Conservation (phyloP, 78 protist species). For the Cavenderia fasciculata region DNA sequence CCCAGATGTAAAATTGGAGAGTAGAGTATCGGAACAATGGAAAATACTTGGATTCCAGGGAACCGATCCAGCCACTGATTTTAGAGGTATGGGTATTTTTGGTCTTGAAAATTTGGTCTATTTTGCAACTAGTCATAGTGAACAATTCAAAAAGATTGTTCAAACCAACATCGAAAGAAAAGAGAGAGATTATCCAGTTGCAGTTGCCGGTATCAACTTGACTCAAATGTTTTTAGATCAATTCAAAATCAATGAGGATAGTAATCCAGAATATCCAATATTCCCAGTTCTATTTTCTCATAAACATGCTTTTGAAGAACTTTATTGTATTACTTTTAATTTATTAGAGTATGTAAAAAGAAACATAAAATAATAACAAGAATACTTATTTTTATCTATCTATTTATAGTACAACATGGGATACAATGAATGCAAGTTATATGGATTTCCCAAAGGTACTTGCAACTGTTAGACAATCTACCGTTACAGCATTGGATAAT, state of each 20-base stretch:
- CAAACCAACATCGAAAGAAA: conserved; percentile 28
- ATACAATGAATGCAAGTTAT: conserved; percentile 63
- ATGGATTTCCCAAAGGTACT: conserved; percentile 66
- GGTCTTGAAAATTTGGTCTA: conserved; percentile 66
- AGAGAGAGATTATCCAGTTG: conserved; percentile 71
- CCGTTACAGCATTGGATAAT: conserved; percentile 17
- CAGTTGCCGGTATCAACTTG: conserved; percentile 47
- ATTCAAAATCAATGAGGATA: conserved; percentile 23
- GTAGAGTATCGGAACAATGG: conserved; percentile 68
- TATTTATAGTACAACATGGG: conserved; percentile 42
- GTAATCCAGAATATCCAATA: conserved; percentile 7
- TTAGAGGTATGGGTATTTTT: conserved; percentile 74
- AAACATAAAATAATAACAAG: background rate
- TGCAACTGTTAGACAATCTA: conserved; percentile 46
- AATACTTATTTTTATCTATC: no score
- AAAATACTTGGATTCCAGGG: conserved; percentile 69
- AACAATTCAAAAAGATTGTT: conserved; percentile 49
- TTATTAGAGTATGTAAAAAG: conserved; percentile 19
- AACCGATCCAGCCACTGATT: conserved; percentile 71
- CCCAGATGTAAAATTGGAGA: conserved; percentile 54
- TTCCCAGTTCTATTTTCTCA: conserved; percentile 61
- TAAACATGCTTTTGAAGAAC: conserved; percentile 62
- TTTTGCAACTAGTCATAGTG: conserved; percentile 57
- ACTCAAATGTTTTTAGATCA: conserved; percentile 6
- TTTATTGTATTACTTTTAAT: conserved; percentile 69